Conservation (phyloP, 352 stramenopile species). For the Phytophthora citricola region DNA sequence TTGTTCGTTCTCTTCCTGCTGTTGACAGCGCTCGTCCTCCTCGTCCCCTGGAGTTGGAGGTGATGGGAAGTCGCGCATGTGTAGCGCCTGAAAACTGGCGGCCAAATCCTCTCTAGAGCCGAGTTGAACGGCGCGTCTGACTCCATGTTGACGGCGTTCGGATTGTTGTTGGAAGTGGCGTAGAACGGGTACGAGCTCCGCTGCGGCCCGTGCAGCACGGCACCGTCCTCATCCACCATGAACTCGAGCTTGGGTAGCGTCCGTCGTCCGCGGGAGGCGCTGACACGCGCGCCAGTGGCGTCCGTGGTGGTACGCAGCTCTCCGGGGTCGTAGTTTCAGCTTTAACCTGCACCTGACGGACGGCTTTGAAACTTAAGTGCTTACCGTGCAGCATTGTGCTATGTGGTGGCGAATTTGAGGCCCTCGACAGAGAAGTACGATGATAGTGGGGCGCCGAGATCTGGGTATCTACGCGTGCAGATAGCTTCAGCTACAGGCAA, state of each 20-base stretch:
- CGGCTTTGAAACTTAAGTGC: conserved; percentile 85
- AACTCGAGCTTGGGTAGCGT: conserved; percentile 88
- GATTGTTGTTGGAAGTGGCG: conserved; percentile 12
- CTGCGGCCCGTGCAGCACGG: conserved; percentile 78
- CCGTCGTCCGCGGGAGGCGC: conserved; percentile 62
- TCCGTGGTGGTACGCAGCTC: conserved; percentile 80
- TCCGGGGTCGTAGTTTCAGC: conserved; percentile 83
- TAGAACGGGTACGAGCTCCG: conserved; percentile 55
- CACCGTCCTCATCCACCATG: conserved; percentile 82
- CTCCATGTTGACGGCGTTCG: conserved; percentile 17
- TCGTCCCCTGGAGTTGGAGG: conserved; percentile 17
- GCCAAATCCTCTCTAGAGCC: conserved; percentile 49
- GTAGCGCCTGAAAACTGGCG: conserved; percentile 59
- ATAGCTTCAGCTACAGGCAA: conserved; percentile 16
- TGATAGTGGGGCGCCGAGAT: not conserved
- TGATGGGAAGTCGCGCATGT: conserved; percentile 61
- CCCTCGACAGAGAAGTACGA: conserved; percentile 1
- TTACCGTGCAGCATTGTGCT: conserved; percentile 70
- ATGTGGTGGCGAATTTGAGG: not conserved
- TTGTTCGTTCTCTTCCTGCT: conserved; percentile 17
- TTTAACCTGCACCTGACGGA: conserved; percentile 86
- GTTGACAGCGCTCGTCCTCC: not conserved
- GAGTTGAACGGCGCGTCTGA: conserved; percentile 33
- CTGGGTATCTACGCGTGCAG: conserved; percentile 6
- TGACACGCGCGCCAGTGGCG: conserved; percentile 65